Evolutionary conservation across 306 rosid genomes (phyloP), one percentile per base, ranked within the genome.

Genomic region (Dalbergia cochinchinensis): DNA sequence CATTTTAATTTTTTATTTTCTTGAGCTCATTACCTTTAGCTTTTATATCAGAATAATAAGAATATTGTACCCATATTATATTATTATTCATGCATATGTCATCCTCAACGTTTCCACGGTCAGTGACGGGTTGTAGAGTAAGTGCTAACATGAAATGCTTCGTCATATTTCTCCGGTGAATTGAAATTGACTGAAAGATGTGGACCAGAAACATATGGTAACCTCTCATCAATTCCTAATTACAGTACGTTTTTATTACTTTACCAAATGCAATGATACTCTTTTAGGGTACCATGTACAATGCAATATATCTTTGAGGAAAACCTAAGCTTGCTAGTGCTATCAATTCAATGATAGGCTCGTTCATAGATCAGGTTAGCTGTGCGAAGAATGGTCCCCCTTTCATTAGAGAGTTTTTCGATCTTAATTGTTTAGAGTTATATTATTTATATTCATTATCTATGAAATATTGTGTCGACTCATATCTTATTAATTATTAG

Each of bases 201-300:
- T 11, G 31, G 58, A 44, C 73, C 19, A 44, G 41, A 34, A 31
- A 66, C 37, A 44, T 26, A 48, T 39, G 11, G 2, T 26, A 26
- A 48, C 19, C 51, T 8, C 47, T 54, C 3, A 47, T 55, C 60
- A 42, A 42, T 66, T 41, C 57, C 75, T 8, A 74, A 61, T 44
- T 76, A 62, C 80, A 42, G 31, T 26, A 26, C 31, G 31, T 42
- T 35, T 76, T 63, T 65, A 4, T 50, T 53, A 31, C 65, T 76
- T 16, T 37, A 18, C 73, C 26, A 31, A 68, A 58, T 41, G 59
- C 19, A 55, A 37, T 67, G 34, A 65, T 16, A 18, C 33, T 62
- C 18, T 45, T 74, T 26, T 60, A 14, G 66, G 66, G 69, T 60
- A 76, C 53, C 35, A 76, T 45, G 34, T 15, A 44, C 12, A 44